phyloP scores from a whole-genome alignment of 2,329 filamentous ascomycete species.

The Pleoardoris graminearum region DNA sequence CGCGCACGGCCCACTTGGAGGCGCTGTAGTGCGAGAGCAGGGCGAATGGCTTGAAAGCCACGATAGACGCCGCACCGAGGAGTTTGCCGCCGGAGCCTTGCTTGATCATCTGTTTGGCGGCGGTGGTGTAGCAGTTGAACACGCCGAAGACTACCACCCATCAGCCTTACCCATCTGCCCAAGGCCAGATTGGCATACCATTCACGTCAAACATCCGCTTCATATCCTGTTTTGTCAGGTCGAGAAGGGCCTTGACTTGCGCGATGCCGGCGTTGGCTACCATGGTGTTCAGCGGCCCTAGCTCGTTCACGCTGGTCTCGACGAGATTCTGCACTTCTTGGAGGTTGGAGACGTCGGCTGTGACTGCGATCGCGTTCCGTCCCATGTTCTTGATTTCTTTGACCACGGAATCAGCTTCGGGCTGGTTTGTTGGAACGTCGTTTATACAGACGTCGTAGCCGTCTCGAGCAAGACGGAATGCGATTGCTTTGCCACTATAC shows the following conservation, averaged over 20 bases:
- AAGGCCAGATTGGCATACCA: constrained; percentile 21
- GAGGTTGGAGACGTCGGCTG: constrained; percentile 64
- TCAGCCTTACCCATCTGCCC: too few species aligned
- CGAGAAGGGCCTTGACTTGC: constrained; percentile 60
- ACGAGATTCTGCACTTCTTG: constrained; percentile 59
- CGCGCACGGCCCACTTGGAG: constrained; percentile 68
- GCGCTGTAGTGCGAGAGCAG: constrained; percentile 66
- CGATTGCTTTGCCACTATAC: constrained; percentile 63
- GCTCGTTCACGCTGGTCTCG: constrained; percentile 53
- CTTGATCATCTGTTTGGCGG: constrained; percentile 66
- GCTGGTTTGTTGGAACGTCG: constrained; percentile 59
- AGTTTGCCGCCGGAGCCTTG: constrained; percentile 58
- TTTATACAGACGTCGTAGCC: constrained; percentile 70
- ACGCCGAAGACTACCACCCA: constrained; percentile 57
- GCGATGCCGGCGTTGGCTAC: constrained; percentile 66
- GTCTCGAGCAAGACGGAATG: constrained; percentile 64
- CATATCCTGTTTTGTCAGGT: constrained; percentile 61
- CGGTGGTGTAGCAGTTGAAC: constrained; percentile 66
- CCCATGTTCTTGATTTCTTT: constrained; percentile 58
- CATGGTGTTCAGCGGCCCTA: constrained; percentile 59
- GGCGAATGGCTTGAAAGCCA: constrained; percentile 63
- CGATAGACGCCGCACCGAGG: constrained; percentile 57
- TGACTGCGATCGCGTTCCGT: constrained; percentile 57
- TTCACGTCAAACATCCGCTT: constrained; percentile 66
- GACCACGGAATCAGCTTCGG: constrained; percentile 57